These are phyloP conservation scores for Aspergillus eucalypticola DNA, from an alignment of 2,329 filamentous ascomycete species.

Conservation along the genomic window DNA sequence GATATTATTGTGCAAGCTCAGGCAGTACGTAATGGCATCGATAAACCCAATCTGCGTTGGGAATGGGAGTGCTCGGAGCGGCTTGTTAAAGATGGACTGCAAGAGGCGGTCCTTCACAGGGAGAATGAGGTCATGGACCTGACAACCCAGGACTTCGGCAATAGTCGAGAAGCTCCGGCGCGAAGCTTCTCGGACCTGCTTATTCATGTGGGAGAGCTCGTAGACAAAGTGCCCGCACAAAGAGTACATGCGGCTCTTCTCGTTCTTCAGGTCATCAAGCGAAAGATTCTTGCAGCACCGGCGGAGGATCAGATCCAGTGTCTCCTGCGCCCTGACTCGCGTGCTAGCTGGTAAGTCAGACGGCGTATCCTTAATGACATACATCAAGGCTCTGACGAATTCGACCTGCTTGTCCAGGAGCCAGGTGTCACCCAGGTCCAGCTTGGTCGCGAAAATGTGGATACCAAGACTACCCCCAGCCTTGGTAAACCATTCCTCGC, in stretches of 20 bases:
- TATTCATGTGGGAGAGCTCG: constrained; percentile 94
- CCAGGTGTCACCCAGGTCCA: constrained; percentile 84
- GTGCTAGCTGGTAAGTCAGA: constrained; percentile 90
- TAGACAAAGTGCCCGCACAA: constrained; percentile 83
- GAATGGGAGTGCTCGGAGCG: constrained; percentile 87
- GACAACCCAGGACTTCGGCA: constrained; percentile 71
- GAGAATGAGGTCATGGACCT: constrained; percentile 83
- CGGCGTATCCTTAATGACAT: constrained; percentile 98
- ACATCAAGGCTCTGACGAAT: constrained; percentile 87
- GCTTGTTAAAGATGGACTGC: constrained; percentile 93
- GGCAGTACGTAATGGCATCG: constrained; percentile 93
- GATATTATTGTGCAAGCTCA: constrained; percentile 84
- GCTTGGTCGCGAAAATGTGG: constrained; percentile 77
- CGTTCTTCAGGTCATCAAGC: constrained; percentile 73
- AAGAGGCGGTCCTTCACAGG: constrained; percentile 88
- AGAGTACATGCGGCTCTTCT: constrained; percentile 67
- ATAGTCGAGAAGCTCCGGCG: constrained; percentile 79
- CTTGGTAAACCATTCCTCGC: constrained; percentile 99
- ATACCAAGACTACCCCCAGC: constrained; percentile 90
- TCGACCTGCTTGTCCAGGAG: constrained; percentile 79
- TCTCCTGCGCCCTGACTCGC: constrained; percentile 76
- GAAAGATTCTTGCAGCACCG: constrained; percentile 76
- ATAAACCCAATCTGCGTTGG: constrained; percentile 97
- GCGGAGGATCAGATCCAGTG: constrained; percentile 74
- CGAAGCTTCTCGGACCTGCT: constrained; percentile 84